A percentile compares a stretch with the other conserved stretches of the same genome.
These are phyloP conservation scores for Sclerotinia trifoliorum DNA, from an alignment of 2,329 filamentous ascomycete species.

Conservation along the genomic window DNA sequence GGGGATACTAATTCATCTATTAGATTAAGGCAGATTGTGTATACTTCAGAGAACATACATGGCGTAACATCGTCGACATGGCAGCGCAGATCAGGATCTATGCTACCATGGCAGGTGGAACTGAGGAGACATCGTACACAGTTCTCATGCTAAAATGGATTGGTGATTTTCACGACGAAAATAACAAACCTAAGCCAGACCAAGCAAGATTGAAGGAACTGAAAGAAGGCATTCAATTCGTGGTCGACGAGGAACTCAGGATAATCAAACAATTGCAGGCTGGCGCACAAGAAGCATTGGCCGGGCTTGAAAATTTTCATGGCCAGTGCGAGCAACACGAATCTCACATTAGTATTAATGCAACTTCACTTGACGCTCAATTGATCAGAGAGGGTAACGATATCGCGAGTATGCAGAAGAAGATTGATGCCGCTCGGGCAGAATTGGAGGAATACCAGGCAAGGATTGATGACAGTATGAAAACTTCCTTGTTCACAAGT, in stretches of 20 bases:
- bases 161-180: not conserved
- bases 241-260: constrained; percentile 7
- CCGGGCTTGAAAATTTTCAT: not conserved
- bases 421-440: not conserved
- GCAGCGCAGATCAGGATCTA: constrained; percentile 9
- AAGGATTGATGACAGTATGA: constrained; percentile 9
- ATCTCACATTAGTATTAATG: not conserved
- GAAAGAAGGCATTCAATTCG: not conserved
- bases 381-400: not conserved
- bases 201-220: not conserved
- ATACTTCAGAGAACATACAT: constrained; percentile 8
- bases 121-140: not conserved
- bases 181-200: not conserved
- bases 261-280: constrained; percentile 1
- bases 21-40: constrained; percentile 3
- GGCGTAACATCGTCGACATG: constrained; percentile 3
- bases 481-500: not conserved
- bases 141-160: constrained; percentile 12
- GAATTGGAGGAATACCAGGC: not conserved
- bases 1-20: not conserved
- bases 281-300: not conserved
- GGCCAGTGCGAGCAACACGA: not conserved
- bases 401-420: constrained; percentile 9
- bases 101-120: constrained; percentile 12
- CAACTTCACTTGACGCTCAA: not conserved